Evolutionary conservation across 1,284 basidiomycete species (phyloP).

Genomic region (Cryptococcus maquisensis): DNA sequence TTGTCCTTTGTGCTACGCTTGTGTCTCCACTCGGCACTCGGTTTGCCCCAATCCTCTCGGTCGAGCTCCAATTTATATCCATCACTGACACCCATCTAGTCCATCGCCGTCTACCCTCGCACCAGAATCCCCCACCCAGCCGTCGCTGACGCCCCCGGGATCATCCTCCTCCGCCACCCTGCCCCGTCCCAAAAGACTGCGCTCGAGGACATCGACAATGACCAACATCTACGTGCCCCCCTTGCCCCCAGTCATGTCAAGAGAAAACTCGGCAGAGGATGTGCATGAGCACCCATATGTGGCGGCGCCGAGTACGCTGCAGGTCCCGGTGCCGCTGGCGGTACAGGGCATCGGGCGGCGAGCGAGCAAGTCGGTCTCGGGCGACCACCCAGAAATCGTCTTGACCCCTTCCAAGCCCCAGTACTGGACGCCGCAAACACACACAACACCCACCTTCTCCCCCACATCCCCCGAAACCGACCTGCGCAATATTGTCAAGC

Average conservation of each 20-base stretch:
- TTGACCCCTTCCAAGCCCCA: conserved; percentile 5
- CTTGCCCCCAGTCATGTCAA: conserved; percentile 32
- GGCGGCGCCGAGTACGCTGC: neutral
- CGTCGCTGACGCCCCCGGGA: neutral
- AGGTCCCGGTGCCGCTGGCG: neutral
- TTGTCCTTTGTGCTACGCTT: no score
- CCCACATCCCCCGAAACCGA: conserved; percentile 7
- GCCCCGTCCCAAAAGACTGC: conserved; percentile 9
- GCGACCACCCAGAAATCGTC: conserved; percentile 4
- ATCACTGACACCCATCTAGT: neutral
- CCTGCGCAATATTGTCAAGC: conserved; percentile 20
- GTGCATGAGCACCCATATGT: neutral
- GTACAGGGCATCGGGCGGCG: neutral
- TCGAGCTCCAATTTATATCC: neutral
- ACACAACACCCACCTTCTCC: neutral
- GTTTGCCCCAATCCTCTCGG: neutral
- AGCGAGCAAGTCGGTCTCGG: conserved; percentile 16
- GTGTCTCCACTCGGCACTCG: no score
- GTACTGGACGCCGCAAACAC: conserved; percentile 15
- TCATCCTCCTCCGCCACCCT: conserved; percentile 8
- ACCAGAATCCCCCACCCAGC: neutral
- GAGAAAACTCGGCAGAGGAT: conserved; percentile 33
- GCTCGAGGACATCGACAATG: conserved; percentile 37
- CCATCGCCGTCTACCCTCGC: neutral
- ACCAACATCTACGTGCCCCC: conserved; percentile 26